Conservation (phyloP, 2,329 filamentous ascomycete genomes). For the Magnaporthiopsis poae region DNA sequence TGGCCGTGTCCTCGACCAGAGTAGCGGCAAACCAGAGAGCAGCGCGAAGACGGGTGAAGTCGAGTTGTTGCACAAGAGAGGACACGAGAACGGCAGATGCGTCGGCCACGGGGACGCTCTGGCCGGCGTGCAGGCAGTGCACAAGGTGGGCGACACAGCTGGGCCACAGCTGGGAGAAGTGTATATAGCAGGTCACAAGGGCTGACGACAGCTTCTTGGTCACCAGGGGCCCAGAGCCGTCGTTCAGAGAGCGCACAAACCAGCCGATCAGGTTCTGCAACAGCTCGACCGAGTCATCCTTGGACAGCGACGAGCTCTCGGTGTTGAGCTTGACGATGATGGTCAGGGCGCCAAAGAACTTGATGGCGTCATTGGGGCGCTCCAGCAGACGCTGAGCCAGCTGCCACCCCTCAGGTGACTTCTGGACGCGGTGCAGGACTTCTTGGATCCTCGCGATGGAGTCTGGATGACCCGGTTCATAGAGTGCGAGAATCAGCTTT, state of each 20-base stretch:
- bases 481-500: constrained; percentile 41
- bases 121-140: constrained; percentile 43
- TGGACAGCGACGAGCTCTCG: constrained; percentile 50
- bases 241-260: constrained; percentile 45
- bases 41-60: constrained; percentile 41
- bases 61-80: constrained; percentile 21
- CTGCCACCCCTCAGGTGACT: constrained; percentile 72
- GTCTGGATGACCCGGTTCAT: constrained; percentile 36
- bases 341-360: constrained; percentile 87
- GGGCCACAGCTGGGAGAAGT: constrained; percentile 59
- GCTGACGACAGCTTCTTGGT: constrained; percentile 68
- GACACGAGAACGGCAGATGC: constrained; percentile 28
- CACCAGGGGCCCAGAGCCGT: constrained; percentile 49
- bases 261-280: constrained; percentile 52
- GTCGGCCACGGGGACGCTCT: constrained; percentile 33
- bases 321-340: constrained; percentile 90
- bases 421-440: constrained; percentile 68
- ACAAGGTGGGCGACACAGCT: constrained; percentile 55
- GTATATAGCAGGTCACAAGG: constrained; percentile 64
- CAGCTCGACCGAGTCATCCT: constrained; percentile 48
- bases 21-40: constrained; percentile 56
- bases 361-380: constrained; percentile 55
- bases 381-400: constrained; percentile 65
- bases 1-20: constrained; percentile 57
- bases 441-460: constrained; percentile 51